phyloP scores from a whole-genome alignment of 805 yeast species.

The Saturnispora galanensis region DNA sequence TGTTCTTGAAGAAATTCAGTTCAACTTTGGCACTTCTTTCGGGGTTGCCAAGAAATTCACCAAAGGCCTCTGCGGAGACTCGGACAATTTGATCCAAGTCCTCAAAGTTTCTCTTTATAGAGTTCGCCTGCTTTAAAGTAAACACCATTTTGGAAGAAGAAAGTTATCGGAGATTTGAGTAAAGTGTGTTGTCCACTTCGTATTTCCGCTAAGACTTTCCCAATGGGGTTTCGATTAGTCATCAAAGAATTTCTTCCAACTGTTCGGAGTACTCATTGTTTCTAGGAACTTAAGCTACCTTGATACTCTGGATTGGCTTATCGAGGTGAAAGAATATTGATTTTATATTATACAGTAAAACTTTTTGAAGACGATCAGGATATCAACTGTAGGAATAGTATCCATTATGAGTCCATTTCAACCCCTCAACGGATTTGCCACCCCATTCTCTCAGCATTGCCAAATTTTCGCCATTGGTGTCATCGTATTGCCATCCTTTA shows the following conservation, averaged over 20 bases:
- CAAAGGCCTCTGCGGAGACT: not conserved
- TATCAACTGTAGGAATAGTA: not conserved
- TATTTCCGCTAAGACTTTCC: no score
- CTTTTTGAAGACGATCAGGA: no score
- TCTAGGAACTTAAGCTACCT: no score
- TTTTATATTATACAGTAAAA: no score
- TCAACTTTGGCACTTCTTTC: not conserved
- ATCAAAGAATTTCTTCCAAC: no score
- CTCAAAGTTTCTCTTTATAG: not conserved
- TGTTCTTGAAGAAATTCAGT: not conserved
- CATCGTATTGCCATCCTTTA: slow-evolving; percentile 1
- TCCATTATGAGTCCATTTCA: slow-evolving; percentile 1
- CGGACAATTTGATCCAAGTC: not conserved
- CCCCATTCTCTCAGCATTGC: slow-evolving; percentile 1
- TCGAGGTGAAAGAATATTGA: no score
- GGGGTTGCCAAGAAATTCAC: not conserved
- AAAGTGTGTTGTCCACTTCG: no score
- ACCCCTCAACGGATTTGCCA: not conserved
- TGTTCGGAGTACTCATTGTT: no score
- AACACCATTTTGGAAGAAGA: not conserved
- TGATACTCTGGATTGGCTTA: no score
- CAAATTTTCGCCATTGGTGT: slow-evolving; percentile 2
- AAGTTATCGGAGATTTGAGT: no score
- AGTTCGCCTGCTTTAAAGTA: not conserved
- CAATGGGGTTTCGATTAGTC: no score